phyloP scores from a whole-genome alignment of 1,139 yeast genomes.

The Geotrichum cucujoidarum region DNA sequence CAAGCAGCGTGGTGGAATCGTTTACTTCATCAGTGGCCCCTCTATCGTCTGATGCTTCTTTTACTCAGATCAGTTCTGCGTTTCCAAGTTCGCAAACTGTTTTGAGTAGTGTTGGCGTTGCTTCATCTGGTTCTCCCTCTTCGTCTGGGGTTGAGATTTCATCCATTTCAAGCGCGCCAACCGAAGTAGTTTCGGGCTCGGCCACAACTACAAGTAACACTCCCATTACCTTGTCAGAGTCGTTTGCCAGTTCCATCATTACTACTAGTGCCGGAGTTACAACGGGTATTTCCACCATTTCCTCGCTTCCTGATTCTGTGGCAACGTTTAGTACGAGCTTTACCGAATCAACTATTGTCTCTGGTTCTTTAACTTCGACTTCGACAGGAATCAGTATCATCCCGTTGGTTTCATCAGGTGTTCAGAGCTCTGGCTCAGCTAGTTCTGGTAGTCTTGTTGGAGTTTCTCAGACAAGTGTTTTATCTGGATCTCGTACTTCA shows the following conservation, averaged over 20 bases:
- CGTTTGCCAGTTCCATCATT: neutral
- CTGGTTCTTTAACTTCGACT: conserved; percentile 6
- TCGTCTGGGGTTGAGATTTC: conserved; percentile 2
- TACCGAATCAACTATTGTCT: neutral
- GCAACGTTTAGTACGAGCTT: neutral
- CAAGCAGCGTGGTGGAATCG: too few relatives aligned
- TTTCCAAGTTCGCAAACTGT: too few relatives aligned
- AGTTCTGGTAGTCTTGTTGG: too few relatives aligned
- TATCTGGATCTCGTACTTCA: neutral
- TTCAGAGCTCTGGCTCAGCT: neutral
- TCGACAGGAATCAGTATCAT: conserved; percentile 8
- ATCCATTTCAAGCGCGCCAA: neutral
- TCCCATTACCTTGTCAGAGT: neutral
- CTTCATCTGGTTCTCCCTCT: too few relatives aligned
- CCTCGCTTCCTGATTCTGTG: conserved; percentile 9
- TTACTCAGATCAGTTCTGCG: too few relatives aligned
- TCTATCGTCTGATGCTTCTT: too few relatives aligned
- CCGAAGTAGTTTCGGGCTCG: neutral
- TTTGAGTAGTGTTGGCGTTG: too few relatives aligned
- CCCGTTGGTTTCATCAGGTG: neutral
- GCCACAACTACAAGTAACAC: neutral
- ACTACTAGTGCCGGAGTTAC: conserved; percentile 10
- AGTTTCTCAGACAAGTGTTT: too few relatives aligned
- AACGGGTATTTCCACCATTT: conserved; percentile 13
- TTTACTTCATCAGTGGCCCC: too few relatives aligned